Base-by-base conservation (phyloP, 352 stramenopile species). In the Globisporangium echinulatum region DNA sequence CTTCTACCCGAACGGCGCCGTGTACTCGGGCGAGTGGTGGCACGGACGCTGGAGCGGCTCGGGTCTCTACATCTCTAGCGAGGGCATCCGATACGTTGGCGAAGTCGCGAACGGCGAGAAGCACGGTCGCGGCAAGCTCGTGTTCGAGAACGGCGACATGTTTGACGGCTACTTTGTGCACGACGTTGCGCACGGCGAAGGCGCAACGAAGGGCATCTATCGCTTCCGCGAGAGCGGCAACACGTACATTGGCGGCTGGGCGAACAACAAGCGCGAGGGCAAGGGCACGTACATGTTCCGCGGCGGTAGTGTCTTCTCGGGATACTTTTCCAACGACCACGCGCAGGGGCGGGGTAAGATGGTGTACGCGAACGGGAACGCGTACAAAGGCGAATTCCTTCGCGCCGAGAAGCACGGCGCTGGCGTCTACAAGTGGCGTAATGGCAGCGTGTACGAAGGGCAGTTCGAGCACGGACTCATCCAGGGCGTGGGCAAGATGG, bases 301-400 rank as follows among this genome's bases (percentile, higher is more conserved):
- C 2, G 70, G 80, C 17, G 77, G 82, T 14, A 84, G 78, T 25
- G 69, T 67, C 54, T 94, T 87, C 60, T 82, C 70, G 1, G 84
- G 84, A 2, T 43, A 64, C 0, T 92, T 92, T 36, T 46, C 64
- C 19, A 51, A 77, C 36, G 81, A 90, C 54, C 81, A 93, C 58
- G 79, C 74, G 0, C 54, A 92, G 37, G 92, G 92, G 11, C 65
- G 81, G 25, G 92, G 92, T 14, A 81, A 66, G 4, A 94, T 96
- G 59, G 62, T 63, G 13, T 96, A 92, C 52, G 59, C 77, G 5
- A 97, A 97, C 56, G 92, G 90, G 46, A 93, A 97, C 49, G 60
- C 67, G 43, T 93, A 88, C 56, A 76, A 84, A 46, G 84, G 84
- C 17, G 72, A 83, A 4, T 90, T 93, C 49, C 40, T 71, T 7